Percentiles rank a stretch among this genome's conserved stretches.
These are phyloP conservation scores for Blastobotrys proliferans DNA, from an alignment of 1,139 yeast species.

Conservation along the genomic window DNA sequence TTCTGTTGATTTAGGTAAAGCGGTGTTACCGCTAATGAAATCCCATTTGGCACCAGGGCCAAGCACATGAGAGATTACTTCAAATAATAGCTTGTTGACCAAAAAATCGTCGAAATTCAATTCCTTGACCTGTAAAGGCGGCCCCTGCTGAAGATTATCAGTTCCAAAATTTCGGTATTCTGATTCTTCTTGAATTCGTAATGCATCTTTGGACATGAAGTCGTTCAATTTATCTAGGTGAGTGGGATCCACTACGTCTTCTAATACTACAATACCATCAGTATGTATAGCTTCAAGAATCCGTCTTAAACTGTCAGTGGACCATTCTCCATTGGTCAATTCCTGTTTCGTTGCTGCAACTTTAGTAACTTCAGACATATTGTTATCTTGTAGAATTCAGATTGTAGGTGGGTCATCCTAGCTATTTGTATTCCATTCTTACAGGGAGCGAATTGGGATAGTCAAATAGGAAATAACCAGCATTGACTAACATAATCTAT, in stretches of 20 bases:
- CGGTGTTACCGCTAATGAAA: slow-evolving; percentile 23
- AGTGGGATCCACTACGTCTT: slow-evolving; percentile 18
- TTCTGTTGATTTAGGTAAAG: slow-evolving; percentile 17
- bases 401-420: no score
- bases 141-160: slow-evolving; percentile 23
- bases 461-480: no score
- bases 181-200: slow-evolving; percentile 11
- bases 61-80: slow-evolving; percentile 17
- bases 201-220: slow-evolving; percentile 19
- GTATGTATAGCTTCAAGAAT: slow-evolving; percentile 20
- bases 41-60: slow-evolving; percentile 22
- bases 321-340: slow-evolving; percentile 17
- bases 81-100: slow-evolving; percentile 18
- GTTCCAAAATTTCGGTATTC: slow-evolving; percentile 21
- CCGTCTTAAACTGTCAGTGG: slow-evolving; percentile 15
- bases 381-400: no score
- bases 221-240: slow-evolving; percentile 20
- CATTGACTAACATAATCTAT: no score
- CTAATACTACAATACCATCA: slow-evolving; percentile 22
- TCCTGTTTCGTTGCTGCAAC: slow-evolving; percentile 9
- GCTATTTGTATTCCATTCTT: no score
- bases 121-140: slow-evolving; percentile 18
- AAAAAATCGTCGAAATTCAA: slow-evolving; percentile 19
- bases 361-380: no score
- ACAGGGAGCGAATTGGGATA: no score